Base-by-base conservation (phyloP, 2,329 filamentous ascomycete species). In the Exophiala lecanii-corni region DNA sequence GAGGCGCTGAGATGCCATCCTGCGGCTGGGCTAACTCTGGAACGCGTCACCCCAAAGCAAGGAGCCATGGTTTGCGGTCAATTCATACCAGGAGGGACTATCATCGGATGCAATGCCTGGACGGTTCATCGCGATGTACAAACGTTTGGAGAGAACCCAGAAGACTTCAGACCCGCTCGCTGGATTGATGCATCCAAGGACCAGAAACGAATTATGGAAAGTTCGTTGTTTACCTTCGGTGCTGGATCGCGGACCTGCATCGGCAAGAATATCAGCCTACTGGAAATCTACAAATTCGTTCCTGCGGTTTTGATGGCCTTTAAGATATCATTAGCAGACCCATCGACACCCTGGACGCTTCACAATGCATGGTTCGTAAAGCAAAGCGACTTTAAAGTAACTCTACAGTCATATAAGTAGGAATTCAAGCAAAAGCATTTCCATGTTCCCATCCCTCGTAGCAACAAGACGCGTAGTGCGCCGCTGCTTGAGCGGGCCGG, bases 1-100 rank as follows among this genome's bases (percentile, higher is more conserved):
- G 86, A 92, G 61, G 77, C 81, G 3, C 85, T 89, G 67, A 78
- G 85, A 9, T 58, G 87, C 52, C 83, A 43, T 43, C 43, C 43
- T 23, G 43, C 42, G 9, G 21, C 25, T 2, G 31, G 43, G 25
- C 12, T 47, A 47, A 33, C 12, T 46, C 43, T 33, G 39, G 50
- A 21, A 39, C 41, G 41, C 2, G 15, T 54, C 32, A 81, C 86
- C 0, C 86, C 85, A 0, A 62, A 70, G 0, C 21, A 42, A 3
- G 81, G 88, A 48, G 62, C 59, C 0, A 89, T 76, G 59, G 65
- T 80, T 9, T 83, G 84, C 0, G 84, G 87, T 62, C 62, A 84
- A 32, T 69, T 74, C 13, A 69, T 89, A 18, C 75, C 75, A 3
- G 83, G 79, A 1, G 84, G 84, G 5, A 86, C 83, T 0, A 81